A percentile compares a stretch with the other conserved stretches of the same genome.
phyloP scores from a whole-genome alignment of 768 basidiomycete genomes.

The Lactarius trivialis region DNA sequence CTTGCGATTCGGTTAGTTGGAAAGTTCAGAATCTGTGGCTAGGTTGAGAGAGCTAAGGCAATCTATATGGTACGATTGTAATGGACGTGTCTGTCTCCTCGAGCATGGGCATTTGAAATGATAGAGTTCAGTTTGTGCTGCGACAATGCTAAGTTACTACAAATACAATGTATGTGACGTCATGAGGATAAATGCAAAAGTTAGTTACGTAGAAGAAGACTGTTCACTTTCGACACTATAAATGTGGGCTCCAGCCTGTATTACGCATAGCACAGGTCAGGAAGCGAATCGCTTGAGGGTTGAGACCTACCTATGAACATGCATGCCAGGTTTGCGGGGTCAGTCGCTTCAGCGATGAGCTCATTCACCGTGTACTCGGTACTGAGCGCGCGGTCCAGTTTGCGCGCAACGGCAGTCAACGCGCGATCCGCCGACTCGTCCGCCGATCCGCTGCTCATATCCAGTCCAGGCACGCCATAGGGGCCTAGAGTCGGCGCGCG shows the following conservation, averaged over 20 bases:
- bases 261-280: slow-evolving; percentile 3
- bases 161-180: background rate
- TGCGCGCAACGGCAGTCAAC: slow-evolving; percentile 67
- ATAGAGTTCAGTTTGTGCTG: background rate
- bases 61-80: slow-evolving; percentile 20
- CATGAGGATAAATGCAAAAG: background rate
- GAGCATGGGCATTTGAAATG: background rate
- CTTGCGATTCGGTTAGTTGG: slow-evolving; percentile 6
- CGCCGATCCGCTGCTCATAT: slow-evolving; percentile 58
- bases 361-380: slow-evolving; percentile 93
- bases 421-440: slow-evolving; percentile 91
- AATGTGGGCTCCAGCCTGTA: slow-evolving; percentile 41
- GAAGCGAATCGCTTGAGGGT: background rate
- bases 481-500: slow-evolving; percentile 30
- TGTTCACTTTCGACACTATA: slow-evolving; percentile 8
- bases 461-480: slow-evolving; percentile 41
- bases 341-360: slow-evolving; percentile 83
- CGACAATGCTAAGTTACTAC: background rate
- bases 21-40: background rate
- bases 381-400: slow-evolving; percentile 78
- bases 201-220: background rate
- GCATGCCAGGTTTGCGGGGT: slow-evolving; percentile 63
- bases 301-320: slow-evolving; percentile 62
- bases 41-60: slow-evolving; percentile 12
- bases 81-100: slow-evolving; percentile 13